These are phyloP conservation scores for Trametes sp. DNA, from an alignment of 1,284 basidiomycete genomes.

Conservation along the genomic window DNA sequence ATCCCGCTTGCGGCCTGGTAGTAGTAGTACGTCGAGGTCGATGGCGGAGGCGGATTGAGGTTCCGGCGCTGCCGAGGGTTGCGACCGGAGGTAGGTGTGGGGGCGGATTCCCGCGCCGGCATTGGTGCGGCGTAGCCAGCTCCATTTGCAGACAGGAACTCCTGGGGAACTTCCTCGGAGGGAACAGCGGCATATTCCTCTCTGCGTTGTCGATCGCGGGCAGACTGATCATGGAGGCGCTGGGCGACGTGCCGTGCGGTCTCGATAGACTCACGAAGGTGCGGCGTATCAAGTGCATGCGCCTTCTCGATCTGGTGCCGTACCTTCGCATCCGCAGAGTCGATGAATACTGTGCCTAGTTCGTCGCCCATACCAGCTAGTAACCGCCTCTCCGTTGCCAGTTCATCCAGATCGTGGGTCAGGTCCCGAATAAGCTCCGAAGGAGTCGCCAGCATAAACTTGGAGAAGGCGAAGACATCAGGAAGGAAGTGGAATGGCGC, in stretches of 20 bases:
- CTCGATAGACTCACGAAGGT: constrained; percentile 63
- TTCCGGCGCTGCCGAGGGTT: constrained; percentile 70
- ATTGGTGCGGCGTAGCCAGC: constrained; percentile 40
- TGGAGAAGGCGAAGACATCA: constrained; percentile 88
- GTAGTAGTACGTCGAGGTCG: constrained; percentile 89
- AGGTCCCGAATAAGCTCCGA: constrained; percentile 82
- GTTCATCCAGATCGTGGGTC: constrained; percentile 75
- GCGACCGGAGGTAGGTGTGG: constrained; percentile 43
- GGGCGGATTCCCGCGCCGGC: constrained; percentile 34
- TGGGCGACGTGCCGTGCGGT: constrained; percentile 66
- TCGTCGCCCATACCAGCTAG: constrained; percentile 75
- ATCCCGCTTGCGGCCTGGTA: constrained; percentile 95
- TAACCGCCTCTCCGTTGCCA: constrained; percentile 72
- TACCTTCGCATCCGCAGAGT: constrained; percentile 80
- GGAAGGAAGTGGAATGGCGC: constrained; percentile 97
- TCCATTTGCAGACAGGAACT: constrained; percentile 55
- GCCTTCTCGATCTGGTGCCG: constrained; percentile 83
- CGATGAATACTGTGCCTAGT: constrained; percentile 83
- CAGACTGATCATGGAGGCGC: constrained; percentile 54
- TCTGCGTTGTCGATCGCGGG: constrained; percentile 49
- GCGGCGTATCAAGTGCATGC: constrained; percentile 71
- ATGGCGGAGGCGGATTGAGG: constrained; percentile 82
- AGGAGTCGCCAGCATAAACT: constrained; percentile 97
- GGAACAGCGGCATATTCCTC: constrained; percentile 40
- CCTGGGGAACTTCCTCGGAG: constrained; percentile 53